A percentile compares a stretch with the other conserved stretches of the same genome.
Evolutionary conservation across 1,284 basidiomycete genomes (phyloP).

Genomic region (Schizophyllum amplum): DNA sequence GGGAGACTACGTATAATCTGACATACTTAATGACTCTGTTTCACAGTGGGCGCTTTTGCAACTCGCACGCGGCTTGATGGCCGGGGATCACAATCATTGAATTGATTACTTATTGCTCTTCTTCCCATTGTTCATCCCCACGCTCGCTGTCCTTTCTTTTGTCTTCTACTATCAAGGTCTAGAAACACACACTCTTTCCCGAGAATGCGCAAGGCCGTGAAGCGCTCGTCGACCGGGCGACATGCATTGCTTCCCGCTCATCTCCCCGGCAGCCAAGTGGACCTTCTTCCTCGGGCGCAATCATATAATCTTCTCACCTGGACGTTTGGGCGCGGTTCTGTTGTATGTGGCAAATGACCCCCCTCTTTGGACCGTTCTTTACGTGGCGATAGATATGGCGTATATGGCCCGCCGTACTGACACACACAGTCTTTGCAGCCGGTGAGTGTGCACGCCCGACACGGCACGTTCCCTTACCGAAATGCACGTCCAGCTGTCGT

Average conservation of each 20-base stretch:
- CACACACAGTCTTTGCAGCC: conserved; percentile 51
- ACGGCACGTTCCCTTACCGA: conserved; percentile 29
- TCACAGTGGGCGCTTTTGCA: too few species aligned
- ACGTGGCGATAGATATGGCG: conserved; percentile 42
- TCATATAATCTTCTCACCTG: conserved; percentile 35
- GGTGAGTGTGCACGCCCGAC: conserved; percentile 22
- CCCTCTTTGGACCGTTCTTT: not conserved
- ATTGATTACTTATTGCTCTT: not conserved
- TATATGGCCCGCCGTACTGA: conserved; percentile 58
- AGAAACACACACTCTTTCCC: not conserved
- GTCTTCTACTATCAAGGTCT: not conserved
- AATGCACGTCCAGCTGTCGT: conserved; percentile 18
- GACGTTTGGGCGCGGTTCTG: conserved; percentile 56
- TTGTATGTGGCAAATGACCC: conserved; percentile 23
- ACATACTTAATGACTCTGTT: too few species aligned
- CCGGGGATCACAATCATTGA: not conserved
- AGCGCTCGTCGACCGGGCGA: not conserved
- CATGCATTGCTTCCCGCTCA: conserved; percentile 11
- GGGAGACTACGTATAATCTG: too few species aligned
- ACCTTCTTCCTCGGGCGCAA: conserved; percentile 16
- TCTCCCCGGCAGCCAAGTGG: conserved; percentile 9
- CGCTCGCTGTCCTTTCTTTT: not conserved
- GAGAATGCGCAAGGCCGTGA: not conserved
- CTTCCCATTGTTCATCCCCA: not conserved
- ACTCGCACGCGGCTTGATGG: too few species aligned